phyloP scores from a whole-genome alignment of 805 yeast species.

The Scheffersomyces ergatensis region DNA sequence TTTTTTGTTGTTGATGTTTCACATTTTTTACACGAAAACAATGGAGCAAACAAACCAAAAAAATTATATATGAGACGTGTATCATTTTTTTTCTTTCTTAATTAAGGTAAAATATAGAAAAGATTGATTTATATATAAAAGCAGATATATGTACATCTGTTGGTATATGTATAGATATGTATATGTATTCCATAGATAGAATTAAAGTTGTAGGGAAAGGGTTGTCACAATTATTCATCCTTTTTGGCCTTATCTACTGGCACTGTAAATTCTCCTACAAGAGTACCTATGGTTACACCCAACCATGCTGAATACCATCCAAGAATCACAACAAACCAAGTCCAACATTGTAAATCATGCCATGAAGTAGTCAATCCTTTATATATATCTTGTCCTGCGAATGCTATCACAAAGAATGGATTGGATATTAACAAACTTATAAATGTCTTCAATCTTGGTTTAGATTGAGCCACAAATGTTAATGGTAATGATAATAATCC shows the following conservation, averaged over 20 bases:
- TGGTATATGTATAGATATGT: too few species aligned
- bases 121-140: too few species aligned
- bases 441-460: conserved; percentile 20
- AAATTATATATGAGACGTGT: too few species aligned
- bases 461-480: conserved; percentile 46
- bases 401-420: conserved; percentile 43
- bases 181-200: too few species aligned
- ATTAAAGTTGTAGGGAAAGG: too few species aligned
- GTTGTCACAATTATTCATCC: too few species aligned
- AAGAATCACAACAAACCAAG: conserved; percentile 70
- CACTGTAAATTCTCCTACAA: background rate
- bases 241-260: background rate
- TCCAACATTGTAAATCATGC: conserved; percentile 74
- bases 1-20: too few species aligned
- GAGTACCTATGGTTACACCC: conserved; percentile 13
- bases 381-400: conserved; percentile 38
- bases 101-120: too few species aligned
- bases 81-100: background rate
- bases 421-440: conserved; percentile 44
- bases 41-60: too few species aligned
- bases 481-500: conserved; percentile 77
- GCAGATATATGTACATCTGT: too few species aligned
- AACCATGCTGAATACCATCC: conserved; percentile 90
- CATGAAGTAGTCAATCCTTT: conserved; percentile 60
- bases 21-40: too few species aligned